These are phyloP conservation scores for Fusarium siculi DNA, from an alignment of 2,329 filamentous ascomycete species.

Conservation along the genomic window DNA sequence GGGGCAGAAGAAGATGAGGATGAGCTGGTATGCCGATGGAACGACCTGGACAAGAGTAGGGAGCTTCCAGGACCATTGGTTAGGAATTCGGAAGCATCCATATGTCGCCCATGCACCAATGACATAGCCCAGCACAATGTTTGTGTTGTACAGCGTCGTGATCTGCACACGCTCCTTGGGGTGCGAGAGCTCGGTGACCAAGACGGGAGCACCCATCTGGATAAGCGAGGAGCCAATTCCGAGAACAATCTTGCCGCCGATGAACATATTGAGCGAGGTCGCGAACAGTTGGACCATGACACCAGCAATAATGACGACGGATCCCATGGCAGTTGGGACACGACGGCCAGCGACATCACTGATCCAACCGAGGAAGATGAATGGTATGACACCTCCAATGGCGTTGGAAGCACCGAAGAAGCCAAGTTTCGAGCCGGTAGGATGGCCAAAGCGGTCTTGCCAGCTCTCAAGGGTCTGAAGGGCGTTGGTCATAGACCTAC, in stretches of 20 bases:
- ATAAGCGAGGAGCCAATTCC: conserved; percentile 52
- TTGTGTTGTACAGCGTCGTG: conserved; percentile 39
- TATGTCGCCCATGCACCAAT: conserved; percentile 42
- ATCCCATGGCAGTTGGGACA: conserved; percentile 50
- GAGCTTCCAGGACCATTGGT: conserved; percentile 36
- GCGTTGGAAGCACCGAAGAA: conserved; percentile 53
- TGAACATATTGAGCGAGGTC: conserved; percentile 50
- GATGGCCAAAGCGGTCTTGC: conserved; percentile 53
- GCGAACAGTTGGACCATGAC: conserved; percentile 52
- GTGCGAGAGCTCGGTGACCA: conserved; percentile 56
- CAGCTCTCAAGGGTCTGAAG: conserved; percentile 52
- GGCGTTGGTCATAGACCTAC: conserved; percentile 51
- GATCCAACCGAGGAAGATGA: conserved; percentile 51
- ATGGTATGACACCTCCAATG: conserved; percentile 54
- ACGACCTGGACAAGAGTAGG: conserved; percentile 64
- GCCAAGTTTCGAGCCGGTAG: conserved; percentile 51
- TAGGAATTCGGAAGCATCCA: conserved; percentile 34
- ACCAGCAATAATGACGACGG: conserved; percentile 52
- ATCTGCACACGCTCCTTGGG: conserved; percentile 48
- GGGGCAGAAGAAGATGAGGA: conserved; percentile 62
- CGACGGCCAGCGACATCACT: conserved; percentile 50
- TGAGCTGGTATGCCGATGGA: conserved; percentile 55
- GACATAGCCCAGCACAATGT: conserved; percentile 35
- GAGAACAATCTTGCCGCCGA: conserved; percentile 52
- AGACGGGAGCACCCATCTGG: conserved; percentile 55